Conservation (phyloP, 2,329 filamentous ascomycete genomes). For the Exophiala phaeomuriformis region DNA sequence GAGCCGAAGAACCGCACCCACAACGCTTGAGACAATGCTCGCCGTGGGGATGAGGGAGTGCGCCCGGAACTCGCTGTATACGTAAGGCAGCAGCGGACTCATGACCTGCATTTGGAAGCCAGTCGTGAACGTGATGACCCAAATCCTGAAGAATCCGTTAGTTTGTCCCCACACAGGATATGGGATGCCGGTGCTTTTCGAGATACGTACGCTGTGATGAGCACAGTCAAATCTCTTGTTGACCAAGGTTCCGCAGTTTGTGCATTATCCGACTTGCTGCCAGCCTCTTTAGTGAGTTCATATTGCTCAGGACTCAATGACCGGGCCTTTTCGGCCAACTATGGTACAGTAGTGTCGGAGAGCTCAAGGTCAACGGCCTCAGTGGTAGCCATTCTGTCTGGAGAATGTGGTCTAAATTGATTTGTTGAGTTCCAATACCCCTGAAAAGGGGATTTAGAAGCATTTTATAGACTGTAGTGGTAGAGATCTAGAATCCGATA, state of each 20-base stretch:
- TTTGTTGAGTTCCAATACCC: too few species aligned
- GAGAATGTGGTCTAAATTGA: too few species aligned
- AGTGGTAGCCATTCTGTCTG: neutral
- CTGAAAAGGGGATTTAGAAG: too few species aligned
- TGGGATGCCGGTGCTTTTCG: neutral
- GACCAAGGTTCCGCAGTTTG: neutral
- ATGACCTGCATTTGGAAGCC: neutral
- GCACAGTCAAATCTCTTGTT: neutral
- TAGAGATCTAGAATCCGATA: too few species aligned
- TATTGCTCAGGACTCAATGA: neutral
- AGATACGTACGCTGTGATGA: neutral
- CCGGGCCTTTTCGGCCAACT: neutral
- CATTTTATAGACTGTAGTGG: too few species aligned
- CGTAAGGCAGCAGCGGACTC: conserved; percentile 32
- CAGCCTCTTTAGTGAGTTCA: neutral
- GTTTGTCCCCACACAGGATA: neutral
- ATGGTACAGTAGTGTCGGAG: neutral
- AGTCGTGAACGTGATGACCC: neutral
- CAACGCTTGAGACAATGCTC: conserved; percentile 47
- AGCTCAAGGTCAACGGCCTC: neutral
- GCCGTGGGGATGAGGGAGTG: conserved; percentile 49
- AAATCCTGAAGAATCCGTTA: neutral
- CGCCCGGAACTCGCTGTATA: conserved; percentile 44
- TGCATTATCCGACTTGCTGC: neutral
- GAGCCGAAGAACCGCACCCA: conserved; percentile 50